Evolutionary conservation across 495 filamentous ascomycete genomes (phyloP).

Genomic region (Neurospora discreta): DNA sequence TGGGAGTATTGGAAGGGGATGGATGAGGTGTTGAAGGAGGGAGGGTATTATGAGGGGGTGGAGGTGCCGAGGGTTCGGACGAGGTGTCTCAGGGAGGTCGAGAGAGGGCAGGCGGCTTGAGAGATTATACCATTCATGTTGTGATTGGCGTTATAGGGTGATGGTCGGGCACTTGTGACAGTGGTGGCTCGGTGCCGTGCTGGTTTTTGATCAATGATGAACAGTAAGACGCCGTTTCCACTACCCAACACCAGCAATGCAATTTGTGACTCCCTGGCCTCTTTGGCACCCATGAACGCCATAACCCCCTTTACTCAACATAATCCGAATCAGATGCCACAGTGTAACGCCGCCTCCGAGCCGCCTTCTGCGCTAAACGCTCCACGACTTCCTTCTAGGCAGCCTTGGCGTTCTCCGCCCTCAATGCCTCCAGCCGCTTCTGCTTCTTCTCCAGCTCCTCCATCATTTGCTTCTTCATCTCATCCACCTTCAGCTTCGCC

Average conservation of each 20-base stretch:
- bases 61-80: slow-evolving; percentile 24
- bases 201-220: not conserved
- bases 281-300: not conserved
- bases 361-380: not conserved
- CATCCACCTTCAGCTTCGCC: slow-evolving; percentile 58
- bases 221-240: not conserved
- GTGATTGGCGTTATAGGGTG: not conserved
- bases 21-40: slow-evolving; percentile 51
- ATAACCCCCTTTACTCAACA: not conserved
- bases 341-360: not conserved
- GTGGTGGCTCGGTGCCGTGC: not conserved
- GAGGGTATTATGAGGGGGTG: slow-evolving; percentile 61
- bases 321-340: not conserved
- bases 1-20: slow-evolving; percentile 57
- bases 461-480: slow-evolving; percentile 49
- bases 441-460: slow-evolving; percentile 54
- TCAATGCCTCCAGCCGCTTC: slow-evolving; percentile 33
- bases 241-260: not conserved
- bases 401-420: slow-evolving; percentile 16
- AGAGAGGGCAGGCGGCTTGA: not conserved
- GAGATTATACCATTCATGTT: not conserved
- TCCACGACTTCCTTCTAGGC: not conserved
- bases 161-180: not conserved
- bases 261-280: not conserved
- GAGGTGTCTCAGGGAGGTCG: slow-evolving; percentile 13